A percentile compares a stretch with the other conserved stretches of the same genome.
Evolutionary conservation across 768 basidiomycete genomes (phyloP).

Genomic region (Rhodocollybia butyracea): DNA sequence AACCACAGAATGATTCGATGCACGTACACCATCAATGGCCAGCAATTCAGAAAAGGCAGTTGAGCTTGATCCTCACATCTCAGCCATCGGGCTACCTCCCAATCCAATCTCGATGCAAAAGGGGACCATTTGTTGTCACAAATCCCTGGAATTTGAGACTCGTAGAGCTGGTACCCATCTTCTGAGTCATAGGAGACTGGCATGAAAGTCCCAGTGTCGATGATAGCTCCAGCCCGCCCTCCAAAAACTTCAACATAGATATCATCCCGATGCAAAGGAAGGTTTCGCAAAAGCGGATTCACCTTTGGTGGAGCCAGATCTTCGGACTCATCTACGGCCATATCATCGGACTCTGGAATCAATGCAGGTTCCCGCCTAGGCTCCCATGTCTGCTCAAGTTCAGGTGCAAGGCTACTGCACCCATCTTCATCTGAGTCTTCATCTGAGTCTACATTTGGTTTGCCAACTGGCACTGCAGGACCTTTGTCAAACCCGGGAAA

Average conservation of each 20-base stretch:
- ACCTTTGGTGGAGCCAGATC: background rate
- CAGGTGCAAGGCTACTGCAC: background rate
- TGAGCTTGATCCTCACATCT: conserved; percentile 18
- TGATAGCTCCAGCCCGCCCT: background rate
- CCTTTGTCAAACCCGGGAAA: background rate
- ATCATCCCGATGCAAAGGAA: background rate
- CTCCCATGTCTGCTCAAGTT: background rate
- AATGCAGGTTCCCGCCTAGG: background rate
- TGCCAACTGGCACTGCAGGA: background rate
- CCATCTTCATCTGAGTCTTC: background rate
- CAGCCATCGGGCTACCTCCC: conserved; percentile 24
- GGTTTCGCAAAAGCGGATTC: background rate
- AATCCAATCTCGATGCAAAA: conserved; percentile 15
- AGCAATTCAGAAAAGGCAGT: conserved; percentile 19
- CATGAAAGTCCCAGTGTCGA: background rate
- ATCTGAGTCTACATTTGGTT: no score
- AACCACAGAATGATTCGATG: background rate
- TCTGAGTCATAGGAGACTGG: background rate
- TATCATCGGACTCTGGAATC: background rate
- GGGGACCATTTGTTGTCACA: conserved; percentile 14
- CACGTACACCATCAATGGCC: conserved; percentile 22
- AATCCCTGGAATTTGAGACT: background rate
- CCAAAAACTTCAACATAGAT: conserved; percentile 2
- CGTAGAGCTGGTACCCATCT: background rate
- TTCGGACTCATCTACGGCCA: background rate